Base-by-base conservation (phyloP, 1,284 basidiomycete species). In the Boletus mariae region DNA sequence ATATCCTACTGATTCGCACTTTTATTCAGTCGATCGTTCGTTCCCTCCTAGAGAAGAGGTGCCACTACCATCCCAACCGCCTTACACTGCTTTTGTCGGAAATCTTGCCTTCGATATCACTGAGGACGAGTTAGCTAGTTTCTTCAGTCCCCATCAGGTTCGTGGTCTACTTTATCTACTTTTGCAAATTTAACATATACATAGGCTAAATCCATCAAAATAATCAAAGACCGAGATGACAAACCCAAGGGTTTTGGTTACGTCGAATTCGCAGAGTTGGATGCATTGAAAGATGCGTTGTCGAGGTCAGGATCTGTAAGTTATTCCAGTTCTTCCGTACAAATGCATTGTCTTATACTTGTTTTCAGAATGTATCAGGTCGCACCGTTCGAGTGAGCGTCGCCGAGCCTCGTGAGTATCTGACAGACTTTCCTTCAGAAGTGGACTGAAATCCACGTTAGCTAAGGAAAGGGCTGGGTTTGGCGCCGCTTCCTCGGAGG, bases 161-260 rank as follows among this genome's bases (percentile, higher is more conserved):
- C 53, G 77, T 71, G 17, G 5, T 35, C 25, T 51, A 23, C 25
- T 57, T 15, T 8, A 20, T 42, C 15, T 3, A 45, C n/a, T 7
- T n/a, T 2, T 40, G 29, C 29, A 17, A 12, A 49, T 52, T 35
- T 20, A 38, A 52, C 49, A 42, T n/a, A 34, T 46, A 35, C 42
- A 15, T 61, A 92, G 86, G 80, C 86, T 57, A 89, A 90, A 69
- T 87, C 87, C 25, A 83, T 94, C 59, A 94, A 98, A 75, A 89
- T 99, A 59, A 95, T 99, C 70, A 89, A 82, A 63, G 94, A 95
- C 64, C 82, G 85, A 53, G 87, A 90, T 47, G 94, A 95, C 51
- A 94, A 94, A 70, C 90, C 94, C 32, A 98, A 98, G 72, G 97
- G 97, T 1, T 99, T 98, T 73, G 97, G 96, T 32, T 99, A 99